Conservation (phyloP, 495 filamentous ascomycete species). For the Barbatosphaeria neglecta region DNA sequence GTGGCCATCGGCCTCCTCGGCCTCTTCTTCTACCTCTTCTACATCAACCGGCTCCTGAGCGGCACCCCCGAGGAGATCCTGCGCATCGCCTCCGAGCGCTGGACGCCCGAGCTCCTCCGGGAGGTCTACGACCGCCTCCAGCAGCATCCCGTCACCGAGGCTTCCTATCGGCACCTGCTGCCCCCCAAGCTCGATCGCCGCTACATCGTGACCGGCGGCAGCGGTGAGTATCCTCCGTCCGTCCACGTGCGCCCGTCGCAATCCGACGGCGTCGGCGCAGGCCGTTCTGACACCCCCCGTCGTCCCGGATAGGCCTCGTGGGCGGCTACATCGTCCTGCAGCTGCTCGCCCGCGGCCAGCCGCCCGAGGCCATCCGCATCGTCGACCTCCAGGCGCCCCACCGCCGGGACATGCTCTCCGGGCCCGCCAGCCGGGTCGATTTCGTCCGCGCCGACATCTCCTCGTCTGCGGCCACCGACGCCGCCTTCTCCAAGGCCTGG, state of each 20-base stretch:
- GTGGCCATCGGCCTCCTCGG: constrained; percentile 8
- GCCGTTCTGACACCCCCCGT: background rate
- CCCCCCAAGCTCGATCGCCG: constrained; percentile 43
- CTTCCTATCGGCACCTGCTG: constrained; percentile 32
- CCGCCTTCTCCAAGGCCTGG: constrained; percentile 28
- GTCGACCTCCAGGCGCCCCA: constrained; percentile 25
- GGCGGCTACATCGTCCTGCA: constrained; percentile 33
- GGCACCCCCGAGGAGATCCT: constrained; percentile 33
- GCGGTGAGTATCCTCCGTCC: constrained; percentile 28
- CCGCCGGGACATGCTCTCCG: constrained; percentile 22
- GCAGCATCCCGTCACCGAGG: constrained; percentile 22
- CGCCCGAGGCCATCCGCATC: constrained; percentile 27
- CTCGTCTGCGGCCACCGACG: constrained; percentile 17
- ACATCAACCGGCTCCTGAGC: constrained; percentile 36
- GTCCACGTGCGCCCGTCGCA: background rate
- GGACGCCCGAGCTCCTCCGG: constrained; percentile 36
- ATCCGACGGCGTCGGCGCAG: too few relatives aligned
- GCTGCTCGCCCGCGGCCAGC: constrained; percentile 28
- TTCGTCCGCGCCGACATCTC: constrained; percentile 32
- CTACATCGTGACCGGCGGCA: constrained; percentile 46
- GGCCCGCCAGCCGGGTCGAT: constrained; percentile 17
- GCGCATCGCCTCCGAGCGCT: constrained; percentile 31
- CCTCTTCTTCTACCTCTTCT: constrained; percentile 30
- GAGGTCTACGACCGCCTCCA: constrained; percentile 30
- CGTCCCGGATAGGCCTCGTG: constrained; percentile 21